Evolutionary conservation across 1,284 basidiomycete species (phyloP).

Genomic region (Vanrija sp.): DNA sequence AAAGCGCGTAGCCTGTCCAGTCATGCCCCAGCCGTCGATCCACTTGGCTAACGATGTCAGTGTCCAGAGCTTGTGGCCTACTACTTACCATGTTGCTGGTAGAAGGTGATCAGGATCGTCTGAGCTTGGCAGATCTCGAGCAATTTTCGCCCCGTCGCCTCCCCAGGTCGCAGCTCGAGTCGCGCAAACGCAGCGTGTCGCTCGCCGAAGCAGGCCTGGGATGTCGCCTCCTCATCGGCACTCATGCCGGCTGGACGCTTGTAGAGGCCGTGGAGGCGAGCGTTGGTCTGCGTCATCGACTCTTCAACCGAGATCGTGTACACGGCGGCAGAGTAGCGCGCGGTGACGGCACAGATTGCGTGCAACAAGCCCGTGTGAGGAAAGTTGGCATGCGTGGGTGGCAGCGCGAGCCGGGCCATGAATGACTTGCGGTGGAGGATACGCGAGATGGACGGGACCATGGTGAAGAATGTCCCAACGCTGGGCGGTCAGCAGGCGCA

Average conservation of each 20-base stretch:
- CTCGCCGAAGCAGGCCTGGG: conserved; percentile 28
- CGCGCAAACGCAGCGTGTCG: conserved; percentile 24
- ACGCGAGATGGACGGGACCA: conserved; percentile 39
- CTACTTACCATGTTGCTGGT: conserved; percentile 21
- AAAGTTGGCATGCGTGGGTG: conserved; percentile 47
- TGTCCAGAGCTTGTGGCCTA: not conserved
- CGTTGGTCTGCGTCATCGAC: conserved; percentile 12
- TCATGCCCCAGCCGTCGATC: conserved; percentile 38
- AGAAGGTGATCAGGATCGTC: conserved; percentile 24
- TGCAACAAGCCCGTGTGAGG: conserved; percentile 49
- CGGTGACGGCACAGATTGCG: conserved; percentile 47
- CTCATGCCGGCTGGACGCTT: conserved; percentile 5
- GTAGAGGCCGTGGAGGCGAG: conserved; percentile 6
- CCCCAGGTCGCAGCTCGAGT: conserved; percentile 15
- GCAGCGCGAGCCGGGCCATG: conserved; percentile 44
- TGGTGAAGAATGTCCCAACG: conserved; percentile 42
- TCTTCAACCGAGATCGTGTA: conserved; percentile 22
- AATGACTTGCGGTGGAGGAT: conserved; percentile 44
- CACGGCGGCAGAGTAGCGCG: conserved; percentile 39
- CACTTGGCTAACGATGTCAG: conserved; percentile 16
- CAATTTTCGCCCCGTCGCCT: conserved; percentile 15
- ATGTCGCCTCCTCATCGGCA: conserved; percentile 17
- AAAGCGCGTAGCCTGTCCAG: conserved; percentile 20
- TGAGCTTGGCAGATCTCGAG: conserved; percentile 34
- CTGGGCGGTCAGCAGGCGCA: conserved; percentile 11